Percentiles rank a stretch among this genome's conserved stretches.
These are phyloP conservation scores for Coccinonectria pachysandricola DNA, from an alignment of 2,329 filamentous ascomycete genomes.

Conservation along the genomic window DNA sequence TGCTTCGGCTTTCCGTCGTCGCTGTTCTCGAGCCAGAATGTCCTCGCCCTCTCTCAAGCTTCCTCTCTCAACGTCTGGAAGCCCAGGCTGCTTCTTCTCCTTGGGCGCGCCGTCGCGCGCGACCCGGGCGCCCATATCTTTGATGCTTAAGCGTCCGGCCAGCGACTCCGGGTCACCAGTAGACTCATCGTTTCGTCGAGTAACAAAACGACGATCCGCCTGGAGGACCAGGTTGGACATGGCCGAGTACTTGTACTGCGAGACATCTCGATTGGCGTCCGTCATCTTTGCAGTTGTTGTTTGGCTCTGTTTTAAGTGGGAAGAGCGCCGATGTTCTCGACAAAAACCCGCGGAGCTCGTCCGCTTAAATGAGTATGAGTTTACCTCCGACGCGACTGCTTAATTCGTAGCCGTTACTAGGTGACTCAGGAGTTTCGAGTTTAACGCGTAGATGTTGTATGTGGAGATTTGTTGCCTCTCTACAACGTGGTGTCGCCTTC, in stretches of 20 bases:
- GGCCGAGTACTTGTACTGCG: constrained; percentile 97
- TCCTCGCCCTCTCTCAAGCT: constrained; percentile 71
- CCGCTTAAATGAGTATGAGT: constrained; percentile 25
- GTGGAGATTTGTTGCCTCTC: constrained; percentile 11
- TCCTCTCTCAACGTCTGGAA: constrained; percentile 64
- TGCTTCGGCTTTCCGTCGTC: constrained; percentile 69
- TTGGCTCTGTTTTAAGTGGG: constrained; percentile 15
- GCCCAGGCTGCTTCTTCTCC: constrained; percentile 61
- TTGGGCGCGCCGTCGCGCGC: constrained; percentile 71
- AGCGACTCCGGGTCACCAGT: constrained; percentile 97
- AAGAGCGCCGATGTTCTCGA: constrained; percentile 28
- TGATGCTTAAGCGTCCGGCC: constrained; percentile 84
- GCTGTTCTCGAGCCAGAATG: constrained; percentile 72
- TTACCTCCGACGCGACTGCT: constrained; percentile 11
- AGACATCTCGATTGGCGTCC: constrained; percentile 70
- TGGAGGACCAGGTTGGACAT: constrained; percentile 99
- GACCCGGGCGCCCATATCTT: constrained; percentile 85
- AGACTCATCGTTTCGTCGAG: constrained; percentile 83
- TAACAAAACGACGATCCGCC: constrained; percentile 93
- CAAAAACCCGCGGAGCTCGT: constrained; percentile 25
- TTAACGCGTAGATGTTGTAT: constrained; percentile 16
- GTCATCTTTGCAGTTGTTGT: constrained; percentile 47
- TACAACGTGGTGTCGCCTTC: constrained; percentile 10
- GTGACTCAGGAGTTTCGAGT: constrained; percentile 13
- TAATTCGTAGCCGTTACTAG: constrained; percentile 8